Evolutionary conservation across 192 early-diverging fungal genomes (phyloP), one percentile per base, ranked within the genome.

Genomic region (Umbelopsis vinacea): DNA sequence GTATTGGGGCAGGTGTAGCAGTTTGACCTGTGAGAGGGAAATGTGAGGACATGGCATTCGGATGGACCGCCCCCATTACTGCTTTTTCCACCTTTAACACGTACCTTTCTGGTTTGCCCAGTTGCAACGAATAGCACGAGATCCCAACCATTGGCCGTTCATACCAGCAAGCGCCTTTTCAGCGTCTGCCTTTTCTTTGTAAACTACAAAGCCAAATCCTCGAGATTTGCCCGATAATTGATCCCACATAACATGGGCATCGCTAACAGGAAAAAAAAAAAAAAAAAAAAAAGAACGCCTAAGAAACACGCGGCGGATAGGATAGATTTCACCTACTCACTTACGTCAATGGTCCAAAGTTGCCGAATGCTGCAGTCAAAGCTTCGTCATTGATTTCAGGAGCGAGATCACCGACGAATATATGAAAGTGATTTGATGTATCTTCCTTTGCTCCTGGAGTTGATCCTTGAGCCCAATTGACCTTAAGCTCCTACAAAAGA

Each of bases 161-260:
- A 96, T 96, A 33, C 88, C 80, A 37, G 79, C 75, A 72, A 97
- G 92, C 17, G 95, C 95, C 54, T 85, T 88, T 60, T 97, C 95
- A 35, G 95, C 95, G 69, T 97, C 95, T 53, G 81, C 74, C 57
- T 91, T 92, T 50, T 97, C 93, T 77, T 91, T 87, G 82, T 94
- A 97, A 22, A 94, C 89, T 52, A 95, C 94, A 83, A 97, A 97
- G 5, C 95, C 95, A 76, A 91, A 97, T 15, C 95, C 95, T 69
- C 95, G 85, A 37, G 95, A 95, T 76, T 96, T 95, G 29, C 94
- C 93, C 55, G 95, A 92, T 50, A 86, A 83, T 69, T 84, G 76
- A 75, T 97, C 95, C 93, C 95, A 95, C 95, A 97, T 95, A 40
- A 97, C 95, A 67, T 92, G 90, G 46, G 95, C 95, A 71, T 95